Base-by-base conservation (phyloP, 768 basidiomycete species). In the Lactarius hatsudake region DNA sequence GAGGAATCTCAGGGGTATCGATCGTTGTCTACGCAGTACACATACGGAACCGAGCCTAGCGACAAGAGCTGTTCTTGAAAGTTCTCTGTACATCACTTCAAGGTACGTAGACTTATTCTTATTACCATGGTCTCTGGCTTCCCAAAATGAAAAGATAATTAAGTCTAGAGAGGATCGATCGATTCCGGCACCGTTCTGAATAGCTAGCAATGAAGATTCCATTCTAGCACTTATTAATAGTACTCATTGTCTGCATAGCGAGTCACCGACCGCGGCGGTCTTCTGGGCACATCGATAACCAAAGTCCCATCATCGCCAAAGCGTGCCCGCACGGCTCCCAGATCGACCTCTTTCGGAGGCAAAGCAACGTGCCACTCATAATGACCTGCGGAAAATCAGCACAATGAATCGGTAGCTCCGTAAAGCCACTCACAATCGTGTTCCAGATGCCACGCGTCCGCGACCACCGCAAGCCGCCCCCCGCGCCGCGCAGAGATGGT, bases 361-460 rank as follows among this genome's bases (percentile, higher is more conserved):
- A 68, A 61, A 1, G 58, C 55, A 59, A 66, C 17, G 32, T 58
- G 34, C 67, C 67, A 68, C 40, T 68, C 67, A 61, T 61, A 68
- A 32, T 68, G 67, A 58, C 67, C 67, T 66, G 55, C 38, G 8
- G 12, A 3, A 3, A 30, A 18, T 2, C 1, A 57, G 32, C 17
- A 57, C 6, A 42, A 42, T 42, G 43, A 45, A 45, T 10, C 0
- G 20, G 43, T 6, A 18, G 5, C 43, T 9, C 15, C 56, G n/a
- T 3, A 58, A 36, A n/a, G 34, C 34, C 58, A 61, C 67, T 59
- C 7, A 68, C 67, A 68, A 45, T 68, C 64, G 15, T 61, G 59
- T 15, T 67, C 65, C 8, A 68, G 45, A 56, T 68, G 67, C 67
- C 67, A 68, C 20, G 67, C 67, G 36, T 68, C 67, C 38, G 64